Evolutionary conservation across 2,329 filamentous ascomycete species (phyloP).

Genomic region (Penicillium sp.): DNA sequence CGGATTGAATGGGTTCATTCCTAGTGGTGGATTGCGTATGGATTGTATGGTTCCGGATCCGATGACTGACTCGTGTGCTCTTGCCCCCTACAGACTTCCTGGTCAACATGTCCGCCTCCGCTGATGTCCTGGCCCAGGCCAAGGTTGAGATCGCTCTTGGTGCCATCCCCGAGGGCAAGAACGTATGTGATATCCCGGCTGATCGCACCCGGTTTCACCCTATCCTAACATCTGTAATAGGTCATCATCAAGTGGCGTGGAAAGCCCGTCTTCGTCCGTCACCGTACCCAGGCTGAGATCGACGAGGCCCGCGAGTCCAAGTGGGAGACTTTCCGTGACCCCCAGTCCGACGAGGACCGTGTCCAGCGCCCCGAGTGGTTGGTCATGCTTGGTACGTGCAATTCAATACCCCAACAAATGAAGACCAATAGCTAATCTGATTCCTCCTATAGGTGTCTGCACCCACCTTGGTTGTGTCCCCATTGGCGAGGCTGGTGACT

Average conservation of each 20-base stretch:
- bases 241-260: slow-evolving; percentile 99
- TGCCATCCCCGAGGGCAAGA: slow-evolving; percentile 97
- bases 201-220: neutral
- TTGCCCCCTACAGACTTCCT: slow-evolving; percentile 75
- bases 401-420: slow-evolving; percentile 47
- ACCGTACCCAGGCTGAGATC: slow-evolving; percentile 92
- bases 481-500: slow-evolving; percentile 98
- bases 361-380: slow-evolving; percentile 99
- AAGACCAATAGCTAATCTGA: neutral
- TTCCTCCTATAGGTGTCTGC: slow-evolving; percentile 72
- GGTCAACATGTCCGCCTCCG: slow-evolving; percentile 99
- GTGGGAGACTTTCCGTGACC: slow-evolving; percentile 81
- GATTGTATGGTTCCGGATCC: neutral
- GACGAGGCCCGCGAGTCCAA: slow-evolving; percentile 89
- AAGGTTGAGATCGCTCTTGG: slow-evolving; percentile 97
- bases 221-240: slow-evolving; percentile 45
- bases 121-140: slow-evolving; percentile 97
- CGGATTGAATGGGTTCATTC: neutral
- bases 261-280: slow-evolving; percentile 99
- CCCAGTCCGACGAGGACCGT: slow-evolving; percentile 85
- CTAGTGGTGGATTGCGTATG: neutral
- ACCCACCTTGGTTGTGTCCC: slow-evolving; percentile 99
- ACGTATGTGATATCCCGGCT: slow-evolving; percentile 64
- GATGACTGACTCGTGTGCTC: slow-evolving; percentile 27
- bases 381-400: slow-evolving; percentile 98